Evolutionary conservation across 2,329 filamentous ascomycete species (phyloP).

Genomic region (Catunica adiposa): DNA sequence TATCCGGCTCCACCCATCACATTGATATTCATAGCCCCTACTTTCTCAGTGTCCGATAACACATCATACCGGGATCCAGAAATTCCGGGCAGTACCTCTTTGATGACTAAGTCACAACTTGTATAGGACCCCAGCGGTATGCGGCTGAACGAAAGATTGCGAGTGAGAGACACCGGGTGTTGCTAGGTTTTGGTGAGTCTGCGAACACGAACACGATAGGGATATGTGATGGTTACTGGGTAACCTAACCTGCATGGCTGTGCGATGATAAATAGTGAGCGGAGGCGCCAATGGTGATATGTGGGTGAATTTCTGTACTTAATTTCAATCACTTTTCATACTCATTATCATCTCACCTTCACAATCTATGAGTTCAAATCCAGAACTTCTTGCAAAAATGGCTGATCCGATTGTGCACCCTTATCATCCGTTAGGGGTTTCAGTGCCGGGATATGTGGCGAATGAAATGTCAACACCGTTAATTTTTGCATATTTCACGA

Average conservation of each 20-base stretch:
- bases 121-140: no score
- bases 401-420: constrained; percentile 24
- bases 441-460: constrained; percentile 45
- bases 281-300: not conserved
- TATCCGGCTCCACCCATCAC: no score
- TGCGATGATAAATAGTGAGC: not conserved
- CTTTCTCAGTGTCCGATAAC: no score
- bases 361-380: not conserved
- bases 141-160: no score
- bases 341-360: not conserved
- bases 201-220: not conserved
- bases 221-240: not conserved
- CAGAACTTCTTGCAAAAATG: not conserved
- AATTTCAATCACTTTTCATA: not conserved
- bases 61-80: no score
- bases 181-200: not conserved
- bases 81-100: no score
- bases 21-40: no score
- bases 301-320: not conserved
- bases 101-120: no score
- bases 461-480: constrained; percentile 45
- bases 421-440: constrained; percentile 52
- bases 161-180: not conserved
- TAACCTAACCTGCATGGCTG: not conserved
- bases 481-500: constrained; percentile 43